phyloP scores from a whole-genome alignment of 257 asterid species.

The Solanum dulcamara region DNA sequence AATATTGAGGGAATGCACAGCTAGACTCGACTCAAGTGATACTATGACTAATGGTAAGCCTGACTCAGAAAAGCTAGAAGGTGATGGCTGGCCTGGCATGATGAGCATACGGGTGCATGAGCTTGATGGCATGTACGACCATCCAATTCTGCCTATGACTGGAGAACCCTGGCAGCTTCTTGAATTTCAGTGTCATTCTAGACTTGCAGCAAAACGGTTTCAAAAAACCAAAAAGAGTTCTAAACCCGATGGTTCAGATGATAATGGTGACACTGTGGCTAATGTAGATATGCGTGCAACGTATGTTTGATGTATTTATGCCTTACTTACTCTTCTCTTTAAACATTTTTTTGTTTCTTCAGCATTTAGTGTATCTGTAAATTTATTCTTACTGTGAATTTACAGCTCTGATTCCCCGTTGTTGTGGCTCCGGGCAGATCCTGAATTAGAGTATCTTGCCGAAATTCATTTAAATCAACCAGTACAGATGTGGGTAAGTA shows the following conservation, averaged over 20 bases:
- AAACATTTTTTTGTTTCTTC: background rate
- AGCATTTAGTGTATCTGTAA: background rate
- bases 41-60: conserved; percentile 41
- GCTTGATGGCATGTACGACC: conserved; percentile 98
- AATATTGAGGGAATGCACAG: conserved; percentile 81
- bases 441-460: conserved; percentile 97
- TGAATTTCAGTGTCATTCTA: conserved; percentile 95
- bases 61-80: conserved; percentile 77
- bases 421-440: conserved; percentile 97
- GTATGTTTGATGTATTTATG: conserved; percentile 34
- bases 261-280: conserved; percentile 62
- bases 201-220: conserved; percentile 94
- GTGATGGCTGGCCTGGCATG: conserved; percentile 99
- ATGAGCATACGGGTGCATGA: conserved; percentile 98
- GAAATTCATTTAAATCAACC: conserved; percentile 88
- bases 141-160: conserved; percentile 94
- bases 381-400: background rate
- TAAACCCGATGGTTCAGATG: conserved; percentile 97
- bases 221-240: conserved; percentile 85
- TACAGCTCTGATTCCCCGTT: conserved; percentile 94
- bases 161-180: conserved; percentile 97
- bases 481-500: conserved; percentile 97
- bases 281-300: conserved; percentile 56
- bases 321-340: background rate
- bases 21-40: conserved; percentile 56